Percentiles rank a stretch among this genome's conserved stretches.
phyloP scores from a whole-genome alignment of 1,284 basidiomycete species.

The Coniferiporia sulphurascens region DNA sequence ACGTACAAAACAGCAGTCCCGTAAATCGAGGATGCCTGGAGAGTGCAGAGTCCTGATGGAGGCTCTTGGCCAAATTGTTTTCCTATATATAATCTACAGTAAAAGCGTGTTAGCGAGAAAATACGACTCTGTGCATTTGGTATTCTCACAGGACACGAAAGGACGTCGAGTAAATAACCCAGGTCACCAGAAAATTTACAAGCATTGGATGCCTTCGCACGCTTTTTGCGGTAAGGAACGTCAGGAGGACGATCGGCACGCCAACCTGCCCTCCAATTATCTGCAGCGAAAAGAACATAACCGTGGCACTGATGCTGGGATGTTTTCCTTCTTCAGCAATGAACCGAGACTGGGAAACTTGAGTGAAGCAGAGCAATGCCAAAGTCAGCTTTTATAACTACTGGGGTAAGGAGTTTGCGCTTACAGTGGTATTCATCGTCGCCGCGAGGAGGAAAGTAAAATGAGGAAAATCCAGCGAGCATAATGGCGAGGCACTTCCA shows the following conservation, averaged over 20 bases:
- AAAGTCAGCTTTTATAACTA: no score
- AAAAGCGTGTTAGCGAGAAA: neutral
- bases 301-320: neutral
- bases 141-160: slow-evolving; percentile 17
- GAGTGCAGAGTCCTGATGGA: neutral
- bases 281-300: slow-evolving; percentile 15
- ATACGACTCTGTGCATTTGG: neutral
- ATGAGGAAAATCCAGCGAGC: no score
- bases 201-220: slow-evolving; percentile 12
- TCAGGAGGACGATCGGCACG: slow-evolving; percentile 9
- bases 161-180: slow-evolving; percentile 15
- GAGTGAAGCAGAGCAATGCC: no score
- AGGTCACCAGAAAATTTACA: slow-evolving; percentile 15
- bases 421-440: no score
- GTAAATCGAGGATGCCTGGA: neutral
- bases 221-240: neutral
- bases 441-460: no score
- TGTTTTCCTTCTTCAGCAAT: neutral
- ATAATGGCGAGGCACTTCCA: no score
- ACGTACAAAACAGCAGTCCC: neutral
- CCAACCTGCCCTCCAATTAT: slow-evolving; percentile 16
- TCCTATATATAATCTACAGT: neutral
- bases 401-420: no score
- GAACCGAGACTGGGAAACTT: neutral
- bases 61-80: slow-evolving; percentile 1